These are phyloP conservation scores for Calonectria crousiana DNA, from an alignment of 2,329 filamentous ascomycete genomes.

Conservation along the genomic window DNA sequence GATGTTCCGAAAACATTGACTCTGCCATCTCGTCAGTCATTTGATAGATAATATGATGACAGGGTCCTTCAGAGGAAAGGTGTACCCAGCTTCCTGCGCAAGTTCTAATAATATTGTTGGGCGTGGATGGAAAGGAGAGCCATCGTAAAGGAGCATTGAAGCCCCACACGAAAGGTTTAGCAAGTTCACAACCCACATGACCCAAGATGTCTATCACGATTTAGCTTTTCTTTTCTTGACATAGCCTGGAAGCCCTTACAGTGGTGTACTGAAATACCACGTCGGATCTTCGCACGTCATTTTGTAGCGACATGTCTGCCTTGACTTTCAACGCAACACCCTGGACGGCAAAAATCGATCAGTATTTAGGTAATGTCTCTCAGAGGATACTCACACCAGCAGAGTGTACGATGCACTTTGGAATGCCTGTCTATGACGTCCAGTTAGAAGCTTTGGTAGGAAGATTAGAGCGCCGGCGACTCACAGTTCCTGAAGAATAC, in stretches of 20 bases:
- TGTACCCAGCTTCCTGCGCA: slow-evolving; percentile 14
- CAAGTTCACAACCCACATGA: slow-evolving; percentile 29
- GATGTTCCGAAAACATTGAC: slow-evolving; percentile 20
- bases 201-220: slow-evolving; percentile 16
- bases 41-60: neutral
- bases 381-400: slow-evolving; percentile 4
- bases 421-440: slow-evolving; percentile 1
- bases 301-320: slow-evolving; percentile 21
- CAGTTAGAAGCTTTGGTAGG: neutral
- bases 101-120: slow-evolving; percentile 17
- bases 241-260: neutral
- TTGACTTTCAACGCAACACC: slow-evolving; percentile 27
- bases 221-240: neutral
- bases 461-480: neutral
- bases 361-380: neutral
- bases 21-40: neutral
- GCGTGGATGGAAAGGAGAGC: slow-evolving; percentile 22
- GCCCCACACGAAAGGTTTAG: slow-evolving; percentile 12
- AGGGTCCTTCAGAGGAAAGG: too few species aligned
- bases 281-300: slow-evolving; percentile 16
- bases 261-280: slow-evolving; percentile 26
- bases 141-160: slow-evolving; percentile 22
- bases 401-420: slow-evolving; percentile 27
- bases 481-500: slow-evolving; percentile 21
- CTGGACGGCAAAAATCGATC: neutral